Base-by-base conservation (phyloP, 306 rosid species). In the Dicorynia guianensis region DNA sequence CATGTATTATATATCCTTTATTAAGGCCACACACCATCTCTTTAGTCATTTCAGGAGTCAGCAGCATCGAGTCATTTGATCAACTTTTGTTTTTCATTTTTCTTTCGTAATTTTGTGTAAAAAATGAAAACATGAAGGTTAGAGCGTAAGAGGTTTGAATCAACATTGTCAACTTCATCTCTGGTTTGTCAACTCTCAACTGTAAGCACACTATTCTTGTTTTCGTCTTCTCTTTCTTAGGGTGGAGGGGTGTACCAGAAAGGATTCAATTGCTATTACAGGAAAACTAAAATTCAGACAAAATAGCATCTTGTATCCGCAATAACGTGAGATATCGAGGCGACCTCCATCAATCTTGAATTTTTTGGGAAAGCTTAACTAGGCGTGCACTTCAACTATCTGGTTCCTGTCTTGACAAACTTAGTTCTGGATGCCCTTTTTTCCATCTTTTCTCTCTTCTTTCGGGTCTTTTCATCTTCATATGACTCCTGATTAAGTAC, bases 371-470 rank as follows among this genome's bases (percentile, higher is more conserved):
- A n/a, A 1, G 11, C 15, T 3, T 34, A 35, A 58, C 64, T 12
- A 11, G 64, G 33, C 3, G 11, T 11, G 12, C 6, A 8, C 38
- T 7, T 19, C 1, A 15, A 46, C 79, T 75, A 88, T 80, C 90
- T 84, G 18, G 46, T 81, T 82, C 87, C 81, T 38, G 90, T 69
- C 85, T 71, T 88, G 68, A 86, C 79, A 50, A 81, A 70, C 79
- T 88, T 87, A 58, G 25, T 62, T 71, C 88, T 81, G 20, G 90
- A 81, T n/a, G 88, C 90, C 77, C 71, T 86, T 85, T 77, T 88
- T 82, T 88, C 90, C 88, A 83, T 81, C 82, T 88, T 88, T 70
- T 88, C 90, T 67, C 93, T 75, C 78, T 88, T 88, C 80, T 85
- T 88, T 40, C 90, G 86, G 17, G 85, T 73, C 73, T 83, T 88